Conservation (phyloP, 805 yeast genomes). For the Candida peoriensis region DNA sequence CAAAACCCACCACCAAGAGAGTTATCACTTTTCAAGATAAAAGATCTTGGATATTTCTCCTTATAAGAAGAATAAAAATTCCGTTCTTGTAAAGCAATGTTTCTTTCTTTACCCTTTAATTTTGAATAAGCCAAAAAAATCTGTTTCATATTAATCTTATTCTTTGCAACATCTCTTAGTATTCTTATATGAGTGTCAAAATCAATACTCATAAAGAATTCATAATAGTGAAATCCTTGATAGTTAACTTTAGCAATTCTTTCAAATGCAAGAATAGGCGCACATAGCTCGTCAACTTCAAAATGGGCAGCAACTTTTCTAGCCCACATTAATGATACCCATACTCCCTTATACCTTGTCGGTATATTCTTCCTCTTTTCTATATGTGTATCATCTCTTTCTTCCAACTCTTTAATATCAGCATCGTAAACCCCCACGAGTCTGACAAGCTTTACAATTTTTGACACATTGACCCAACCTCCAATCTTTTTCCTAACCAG, state of each 20-base stretch:
- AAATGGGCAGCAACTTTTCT: constrained; percentile 16
- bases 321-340: constrained; percentile 22
- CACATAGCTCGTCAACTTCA: constrained; percentile 11
- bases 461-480: constrained; percentile 19
- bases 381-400: background rate
- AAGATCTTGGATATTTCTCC: background rate
- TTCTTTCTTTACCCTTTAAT: constrained; percentile 10
- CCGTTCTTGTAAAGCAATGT: constrained; percentile 9
- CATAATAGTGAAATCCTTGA: constrained; percentile 22
- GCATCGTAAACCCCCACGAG: background rate
- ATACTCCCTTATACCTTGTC: constrained; percentile 14
- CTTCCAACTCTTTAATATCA: background rate
- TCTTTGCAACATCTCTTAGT: constrained; percentile 16
- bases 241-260: constrained; percentile 22
- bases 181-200: constrained; percentile 19
- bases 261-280: constrained; percentile 22
- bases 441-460: constrained; percentile 5
- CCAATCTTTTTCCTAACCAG: constrained; percentile 18
- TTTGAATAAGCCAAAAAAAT: constrained; percentile 18
- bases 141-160: constrained; percentile 21
- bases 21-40: constrained; percentile 16
- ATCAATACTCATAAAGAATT: constrained; percentile 17
- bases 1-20: constrained; percentile 28
- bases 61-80: constrained; percentile 11
- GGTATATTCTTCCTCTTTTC: constrained; percentile 1